These are phyloP conservation scores for Aspergillus brunneoviolaceus DNA, from an alignment of 2,329 filamentous ascomycete genomes.

Conservation along the genomic window DNA sequence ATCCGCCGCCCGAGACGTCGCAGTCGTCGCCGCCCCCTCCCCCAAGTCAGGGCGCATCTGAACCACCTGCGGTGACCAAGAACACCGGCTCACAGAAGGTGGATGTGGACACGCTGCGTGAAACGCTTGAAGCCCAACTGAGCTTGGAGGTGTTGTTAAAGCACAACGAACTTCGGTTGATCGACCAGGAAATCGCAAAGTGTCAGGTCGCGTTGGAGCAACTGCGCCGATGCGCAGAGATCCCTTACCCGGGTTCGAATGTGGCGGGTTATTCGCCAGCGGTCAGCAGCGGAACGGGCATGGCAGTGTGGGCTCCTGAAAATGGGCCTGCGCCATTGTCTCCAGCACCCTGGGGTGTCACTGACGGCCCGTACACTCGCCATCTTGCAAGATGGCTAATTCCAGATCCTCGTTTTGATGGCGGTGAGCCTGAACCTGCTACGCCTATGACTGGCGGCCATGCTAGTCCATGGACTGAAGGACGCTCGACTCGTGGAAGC, in stretches of 20 bases:
- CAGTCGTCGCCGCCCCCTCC: slow-evolving; percentile 2
- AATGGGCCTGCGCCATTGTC: slow-evolving; percentile 69
- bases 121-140: slow-evolving; percentile 80
- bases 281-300: slow-evolving; percentile 72
- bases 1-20: slow-evolving; percentile 2
- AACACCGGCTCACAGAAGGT: slow-evolving; percentile 25
- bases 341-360: slow-evolving; percentile 85
- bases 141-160: slow-evolving; percentile 89
- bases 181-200: slow-evolving; percentile 94
- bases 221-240: slow-evolving; percentile 84
- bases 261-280: slow-evolving; percentile 60
- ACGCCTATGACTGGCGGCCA: slow-evolving; percentile 27
- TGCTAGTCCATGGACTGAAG: slow-evolving; percentile 54
- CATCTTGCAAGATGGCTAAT: slow-evolving; percentile 97
- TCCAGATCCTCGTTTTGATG: slow-evolving; percentile 83
- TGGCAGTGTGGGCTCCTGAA: slow-evolving; percentile 61
- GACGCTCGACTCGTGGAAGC: slow-evolving; percentile 76
- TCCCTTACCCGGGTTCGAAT: slow-evolving; percentile 77
- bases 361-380: slow-evolving; percentile 86
- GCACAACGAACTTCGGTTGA: slow-evolving; percentile 88
- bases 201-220: slow-evolving; percentile 93
- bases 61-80: slow-evolving; percentile 16
- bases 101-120: slow-evolving; percentile 56
- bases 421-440: slow-evolving; percentile 43
- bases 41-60: slow-evolving; percentile 8